Evolutionary conservation across 1,284 basidiomycete genomes (phyloP), one percentile per base, ranked within the genome.

Genomic region (Flammula alnicola): DNA sequence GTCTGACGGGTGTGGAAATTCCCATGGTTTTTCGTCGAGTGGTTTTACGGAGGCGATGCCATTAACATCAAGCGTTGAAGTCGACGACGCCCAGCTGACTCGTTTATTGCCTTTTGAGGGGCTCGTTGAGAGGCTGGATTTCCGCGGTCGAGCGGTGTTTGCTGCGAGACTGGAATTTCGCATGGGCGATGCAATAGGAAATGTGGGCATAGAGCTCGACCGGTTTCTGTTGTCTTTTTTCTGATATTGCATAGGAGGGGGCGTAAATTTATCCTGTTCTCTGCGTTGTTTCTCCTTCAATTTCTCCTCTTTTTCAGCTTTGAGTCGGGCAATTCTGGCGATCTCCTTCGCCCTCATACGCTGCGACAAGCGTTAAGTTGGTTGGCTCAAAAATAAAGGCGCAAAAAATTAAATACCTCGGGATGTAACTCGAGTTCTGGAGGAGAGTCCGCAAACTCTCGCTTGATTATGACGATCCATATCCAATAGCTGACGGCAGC

Each of bases 361-460:
- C 61, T 62, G 36, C 4, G 8, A 39, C 25, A 4, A 19, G 20
- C 9, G 11, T 20, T 44, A 19, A 7, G 27, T 44, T 29, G 32
- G 37, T 33, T 11, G 26, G 14, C 33, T 16, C 14, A 19, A 22
- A 26, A 20, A 42, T 20, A 43, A 35, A 11, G 11, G 29, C 5
- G 19, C 4, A 17, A 32, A 3, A 2, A 26, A 10, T 8, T 5
- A 5, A n/a, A 48, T 52, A 85, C 88, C 76, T 95, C 93, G 60
- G 95, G 91, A 44, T 93, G 80, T 49, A 59, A 35, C 20, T 64
- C 62, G 12, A 64, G 47, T 43, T 55, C 56, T 10, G 57, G 57
- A n/a, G 62, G 62, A 6, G 60, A 61, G 41, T 62, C 59, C 5
- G 58, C 58, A 22, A 44, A 60, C 30, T 61, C 59, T n/a, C 55